Evolutionary conservation across 163 green algal species (phyloP), one percentile per base, ranked within the genome.

Genomic region (Prototheca wickerhamii): DNA sequence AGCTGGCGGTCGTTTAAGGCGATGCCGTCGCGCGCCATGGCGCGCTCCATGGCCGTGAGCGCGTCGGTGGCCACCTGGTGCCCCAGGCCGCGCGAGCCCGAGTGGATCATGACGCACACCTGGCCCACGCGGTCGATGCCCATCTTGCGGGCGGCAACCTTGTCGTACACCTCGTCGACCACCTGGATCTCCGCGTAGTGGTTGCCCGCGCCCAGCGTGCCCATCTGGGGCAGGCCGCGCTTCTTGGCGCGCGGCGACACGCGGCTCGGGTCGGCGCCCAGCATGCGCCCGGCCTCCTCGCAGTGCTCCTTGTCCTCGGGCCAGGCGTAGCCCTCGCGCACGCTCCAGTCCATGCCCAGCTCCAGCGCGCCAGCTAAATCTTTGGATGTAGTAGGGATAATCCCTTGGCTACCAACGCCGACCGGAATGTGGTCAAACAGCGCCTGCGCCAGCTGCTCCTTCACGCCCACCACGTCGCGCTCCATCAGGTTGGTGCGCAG

Each of bases 351-450:
- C 84, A 95, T 94, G 15, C 88, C 88, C 79, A 89, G 85, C 75
- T 89, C 86, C 63, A 94, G 67, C 3, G 82, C 81, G 40, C 76
- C 80, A 49, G 90, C 83, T 61, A 95, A 63, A 69, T 92, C 82
- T n/a, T 69, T 69, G 32, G 74, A 67, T 3, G 80, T 89, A 31
- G 86, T 92, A 32, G 87, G 84, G 61, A 95, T 89, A 75, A 95
- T 89, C 63, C 85, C 84, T 67, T 87, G 77, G 23, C 72, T 86
- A 26, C 89, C 89, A 31, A 96, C 89, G 2, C 89, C 89, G 44
- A 96, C 89, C 15, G 89, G 89, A 51, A 96, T 96, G 81, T 96
- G 88, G 70, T 96, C 89, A 74, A 94, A 96, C 58, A 96, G 78
- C 30, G 88, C 72, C 79, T 73, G 74, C 10, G 88, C 84, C 51